Base-by-base conservation (phyloP, 140 eudicot genomes). In the Anethum foeniculum region DNA sequence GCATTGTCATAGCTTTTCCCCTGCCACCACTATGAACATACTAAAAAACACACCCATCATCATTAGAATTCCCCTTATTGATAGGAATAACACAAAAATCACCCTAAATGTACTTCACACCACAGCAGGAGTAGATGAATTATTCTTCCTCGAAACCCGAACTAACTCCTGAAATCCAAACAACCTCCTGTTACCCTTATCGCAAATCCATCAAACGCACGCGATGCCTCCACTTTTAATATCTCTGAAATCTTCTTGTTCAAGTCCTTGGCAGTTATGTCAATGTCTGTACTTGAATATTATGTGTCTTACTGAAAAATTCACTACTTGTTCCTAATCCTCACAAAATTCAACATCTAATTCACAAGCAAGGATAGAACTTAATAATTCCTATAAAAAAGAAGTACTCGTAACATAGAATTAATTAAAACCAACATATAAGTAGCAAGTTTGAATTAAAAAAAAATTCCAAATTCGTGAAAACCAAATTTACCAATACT, bases 61-160 rank as follows among this genome's bases (percentile, higher is more conserved):
- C 93, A 81, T 94, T 96, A 1, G 89, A 78, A 56, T 87, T 90
- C 75, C 88, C 86, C 4, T 87, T 71, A 83, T 94, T 97, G 36
- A 92, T 79, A 8, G 96, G 96, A 79, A 94, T 71, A 1, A 96
- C 98, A 46, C 91, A 82, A 94, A 89, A 23, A 94, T 77, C 0
- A 97, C 91, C 84, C 98, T 91, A 78, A 87, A 94, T 6, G 97
- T 91, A 78, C 93, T 96, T 81, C 98, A 94, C 1, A 90, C 91
- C 73, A 94, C 86, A 1, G 97, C 81, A 1, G 96, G 87, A 49
- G 94, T 75, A 0, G 96, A 78, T 6, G 93, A 83, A 83, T 92
- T 74, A 2, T 97, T 94, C 80, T 78, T 89, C 6, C 81, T 79
- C 11, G 97, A 87, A 48, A 94, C 97, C 85, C 98, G 92, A 75